phyloP scores from a whole-genome alignment of 1,139 yeast species.

The Hyphopichia buzzinii region DNA sequence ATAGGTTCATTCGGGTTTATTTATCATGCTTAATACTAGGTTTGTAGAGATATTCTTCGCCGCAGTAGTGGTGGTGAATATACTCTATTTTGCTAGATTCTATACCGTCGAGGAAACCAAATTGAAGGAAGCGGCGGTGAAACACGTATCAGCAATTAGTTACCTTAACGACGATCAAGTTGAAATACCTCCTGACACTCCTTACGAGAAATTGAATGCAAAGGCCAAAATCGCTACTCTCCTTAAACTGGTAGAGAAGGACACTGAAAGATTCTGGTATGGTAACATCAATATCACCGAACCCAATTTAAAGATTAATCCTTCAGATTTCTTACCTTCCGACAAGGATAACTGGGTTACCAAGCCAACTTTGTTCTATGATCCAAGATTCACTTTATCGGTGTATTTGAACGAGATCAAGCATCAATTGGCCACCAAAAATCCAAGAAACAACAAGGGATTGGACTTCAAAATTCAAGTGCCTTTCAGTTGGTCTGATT shows the following conservation, averaged over 20 bases:
- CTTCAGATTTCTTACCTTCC: slow-evolving; percentile 19
- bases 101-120: slow-evolving; percentile 18
- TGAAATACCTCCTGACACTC: slow-evolving; percentile 12
- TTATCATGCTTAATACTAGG: slow-evolving; percentile 16
- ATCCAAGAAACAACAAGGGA: slow-evolving; percentile 15
- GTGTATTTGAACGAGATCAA: slow-evolving; percentile 21
- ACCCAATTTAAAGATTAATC: slow-evolving; percentile 19
- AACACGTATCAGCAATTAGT: slow-evolving; percentile 16
- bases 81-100: slow-evolving; percentile 21
- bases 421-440: slow-evolving; percentile 12
- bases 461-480: slow-evolving; percentile 11
- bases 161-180: slow-evolving; percentile 24
- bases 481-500: slow-evolving; percentile 32
- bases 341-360: slow-evolving; percentile 13
- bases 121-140: slow-evolving; percentile 19
- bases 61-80: slow-evolving; percentile 20
- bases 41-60: slow-evolving; percentile 20
- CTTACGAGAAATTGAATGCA: slow-evolving; percentile 17
- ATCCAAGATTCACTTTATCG: slow-evolving; percentile 25
- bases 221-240: slow-evolving; percentile 24
- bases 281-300: slow-evolving; percentile 24
- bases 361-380: slow-evolving; percentile 18
- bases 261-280: slow-evolving; percentile 25
- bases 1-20: too few species aligned
- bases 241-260: slow-evolving; percentile 19